phyloP scores from a whole-genome alignment of 2,329 filamentous ascomycete species.

The Emericellopsis atlantica region DNA sequence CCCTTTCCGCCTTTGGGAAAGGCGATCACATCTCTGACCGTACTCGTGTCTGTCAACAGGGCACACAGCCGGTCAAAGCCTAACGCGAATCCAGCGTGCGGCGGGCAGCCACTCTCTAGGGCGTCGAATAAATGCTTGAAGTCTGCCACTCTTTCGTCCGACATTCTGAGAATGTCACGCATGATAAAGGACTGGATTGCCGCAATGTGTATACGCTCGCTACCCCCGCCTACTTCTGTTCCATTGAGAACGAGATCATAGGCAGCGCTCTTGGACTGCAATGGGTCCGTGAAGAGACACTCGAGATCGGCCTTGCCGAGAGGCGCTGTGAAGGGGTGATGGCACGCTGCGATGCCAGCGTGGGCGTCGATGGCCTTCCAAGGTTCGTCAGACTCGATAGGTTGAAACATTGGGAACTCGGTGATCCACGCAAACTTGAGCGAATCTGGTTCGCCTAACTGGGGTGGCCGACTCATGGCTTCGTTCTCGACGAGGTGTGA shows the following conservation, averaged over 20 bases:
- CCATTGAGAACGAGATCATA: conserved; percentile 96
- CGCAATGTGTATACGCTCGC: conserved; percentile 79
- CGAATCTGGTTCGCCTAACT: conserved; percentile 20
- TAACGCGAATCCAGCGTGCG: conserved; percentile 85
- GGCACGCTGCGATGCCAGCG: conserved; percentile 73
- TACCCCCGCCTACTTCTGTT: conserved; percentile 86
- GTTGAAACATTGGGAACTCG: conserved; percentile 88
- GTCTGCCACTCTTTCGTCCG: conserved; percentile 55
- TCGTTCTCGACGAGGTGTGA: conserved; percentile 52
- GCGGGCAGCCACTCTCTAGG: conserved; percentile 75
- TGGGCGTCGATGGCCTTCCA: conserved; percentile 59
- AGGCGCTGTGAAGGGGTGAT: conserved; percentile 93
- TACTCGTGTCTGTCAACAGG: conserved; percentile 62
- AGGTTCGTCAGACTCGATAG: conserved; percentile 46
- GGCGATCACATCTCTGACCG: conserved; percentile 85
- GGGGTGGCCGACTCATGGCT: conserved; percentile 31
- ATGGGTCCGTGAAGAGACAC: conserved; percentile 58
- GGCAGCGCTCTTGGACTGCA: conserved; percentile 67
- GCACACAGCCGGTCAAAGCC: conserved; percentile 84
- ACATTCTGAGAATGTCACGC: conserved; percentile 72
- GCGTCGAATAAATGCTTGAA: conserved; percentile 81
- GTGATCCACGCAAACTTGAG: conserved; percentile 74
- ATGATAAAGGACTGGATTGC: conserved; percentile 76
- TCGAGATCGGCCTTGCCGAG: conserved; percentile 60
- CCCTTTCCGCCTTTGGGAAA: conserved; percentile 92